Evolutionary conservation across 257 asterid species (phyloP).

Genomic region (Solanum ossicruentum): DNA sequence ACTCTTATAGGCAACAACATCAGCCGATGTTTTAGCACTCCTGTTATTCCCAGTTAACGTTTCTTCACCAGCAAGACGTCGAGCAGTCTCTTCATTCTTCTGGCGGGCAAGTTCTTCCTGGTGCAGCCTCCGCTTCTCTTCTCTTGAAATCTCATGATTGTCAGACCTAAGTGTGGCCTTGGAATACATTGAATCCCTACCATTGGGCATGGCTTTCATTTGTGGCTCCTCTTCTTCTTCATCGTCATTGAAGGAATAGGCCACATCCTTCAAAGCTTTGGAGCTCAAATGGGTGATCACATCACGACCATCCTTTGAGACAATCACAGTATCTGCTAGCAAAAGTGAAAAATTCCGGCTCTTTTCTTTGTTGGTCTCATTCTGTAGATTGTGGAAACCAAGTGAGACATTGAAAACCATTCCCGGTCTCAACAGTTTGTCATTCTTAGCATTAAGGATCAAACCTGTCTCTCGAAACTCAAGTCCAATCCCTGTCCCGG

Average conservation of each 20-base stretch:
- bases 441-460: slow-evolving; percentile 14
- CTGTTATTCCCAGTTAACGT: not conserved
- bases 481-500: slow-evolving; percentile 21
- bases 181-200: slow-evolving; percentile 3
- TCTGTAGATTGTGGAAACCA: slow-evolving; percentile 16
- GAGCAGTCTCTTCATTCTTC: slow-evolving; percentile 18
- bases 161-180: slow-evolving; percentile 22
- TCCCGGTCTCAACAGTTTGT: slow-evolving; percentile 9
- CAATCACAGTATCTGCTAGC: slow-evolving; percentile 18
- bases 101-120: slow-evolving; percentile 20
- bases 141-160: slow-evolving; percentile 16
- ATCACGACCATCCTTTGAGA: slow-evolving; percentile 4
- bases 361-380: slow-evolving; percentile 12
- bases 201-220: not conserved
- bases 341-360: slow-evolving; percentile 8
- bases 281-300: slow-evolving; percentile 10
- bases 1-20: slow-evolving; percentile 10
- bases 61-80: slow-evolving; percentile 11
- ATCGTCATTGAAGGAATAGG: slow-evolving; percentile 17
- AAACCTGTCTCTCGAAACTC: slow-evolving; percentile 21
- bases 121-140: slow-evolving; percentile 13
- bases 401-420: slow-evolving; percentile 19
- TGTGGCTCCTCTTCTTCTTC: slow-evolving; percentile 6
- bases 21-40: slow-evolving; percentile 4
- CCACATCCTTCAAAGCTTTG: slow-evolving; percentile 19